A percentile compares a stretch with the other conserved stretches of the same genome.
Conservation (phyloP, 768 basidiomycete species). For the Kwoniella pini region DNA sequence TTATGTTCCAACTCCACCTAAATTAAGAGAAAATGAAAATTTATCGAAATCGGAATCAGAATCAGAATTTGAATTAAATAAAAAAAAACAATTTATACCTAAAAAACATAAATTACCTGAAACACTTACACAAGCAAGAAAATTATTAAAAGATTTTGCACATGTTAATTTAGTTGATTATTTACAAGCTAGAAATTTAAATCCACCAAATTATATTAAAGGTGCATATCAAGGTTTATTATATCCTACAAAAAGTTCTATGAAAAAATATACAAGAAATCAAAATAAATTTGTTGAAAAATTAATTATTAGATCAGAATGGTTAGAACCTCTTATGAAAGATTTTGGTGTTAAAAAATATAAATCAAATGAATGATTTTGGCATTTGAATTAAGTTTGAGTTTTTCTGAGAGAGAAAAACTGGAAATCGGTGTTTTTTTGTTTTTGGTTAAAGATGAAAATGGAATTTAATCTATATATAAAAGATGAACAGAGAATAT, state of each 20-base stretch:
- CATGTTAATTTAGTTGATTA: slow-evolving; percentile 49
- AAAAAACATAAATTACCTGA: slow-evolving; percentile 24
- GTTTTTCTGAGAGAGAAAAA: too few species aligned
- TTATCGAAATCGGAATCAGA: background rate
- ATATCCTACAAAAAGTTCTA: slow-evolving; percentile 15
- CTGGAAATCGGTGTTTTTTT: too few species aligned
- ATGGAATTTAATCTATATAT: too few species aligned
- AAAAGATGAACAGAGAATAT: too few species aligned
- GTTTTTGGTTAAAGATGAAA: too few species aligned
- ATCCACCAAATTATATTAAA: slow-evolving; percentile 16
- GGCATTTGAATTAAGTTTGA: background rate
- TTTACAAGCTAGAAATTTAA: slow-evolving; percentile 27
- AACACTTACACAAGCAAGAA: slow-evolving; percentile 29
- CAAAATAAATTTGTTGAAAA: slow-evolving; percentile 25
- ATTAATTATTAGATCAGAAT: slow-evolving; percentile 34
- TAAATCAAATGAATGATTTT: background rate
- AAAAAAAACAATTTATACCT: background rate
- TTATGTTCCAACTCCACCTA: background rate
- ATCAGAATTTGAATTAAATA: too few species aligned
- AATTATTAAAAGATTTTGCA: slow-evolving; percentile 28
- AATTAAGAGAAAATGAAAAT: slow-evolving; percentile 5
- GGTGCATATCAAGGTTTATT: slow-evolving; percentile 26
- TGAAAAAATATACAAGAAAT: slow-evolving; percentile 33
- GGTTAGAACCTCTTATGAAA: slow-evolving; percentile 43
- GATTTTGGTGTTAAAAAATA: slow-evolving; percentile 30